Evolutionary conservation across 1,139 yeast genomes (phyloP).

Genomic region (Suhomyces yuchorum): DNA sequence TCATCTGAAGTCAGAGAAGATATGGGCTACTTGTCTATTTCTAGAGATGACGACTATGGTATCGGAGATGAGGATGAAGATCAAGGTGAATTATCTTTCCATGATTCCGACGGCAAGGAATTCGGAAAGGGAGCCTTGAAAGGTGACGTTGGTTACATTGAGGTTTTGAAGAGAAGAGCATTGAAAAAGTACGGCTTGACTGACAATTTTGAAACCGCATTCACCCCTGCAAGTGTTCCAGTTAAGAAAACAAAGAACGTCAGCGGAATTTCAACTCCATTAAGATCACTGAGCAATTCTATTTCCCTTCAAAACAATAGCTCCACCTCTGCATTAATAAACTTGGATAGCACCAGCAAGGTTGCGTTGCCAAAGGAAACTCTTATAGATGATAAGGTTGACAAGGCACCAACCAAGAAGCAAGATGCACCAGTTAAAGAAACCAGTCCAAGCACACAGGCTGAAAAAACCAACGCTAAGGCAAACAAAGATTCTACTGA

Average conservation of each 20-base stretch:
- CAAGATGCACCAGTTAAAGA: neutral
- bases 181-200: slow-evolving; percentile 45
- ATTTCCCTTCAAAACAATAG: slow-evolving; percentile 11
- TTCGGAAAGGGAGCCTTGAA: slow-evolving; percentile 42
- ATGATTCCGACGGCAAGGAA: slow-evolving; percentile 41
- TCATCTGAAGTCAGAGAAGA: slow-evolving; percentile 25
- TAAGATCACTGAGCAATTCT: slow-evolving; percentile 18
- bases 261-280: slow-evolving; percentile 18
- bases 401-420: neutral
- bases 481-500: neutral
- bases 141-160: slow-evolving; percentile 49
- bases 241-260: slow-evolving; percentile 15
- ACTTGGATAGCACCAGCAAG: slow-evolving; percentile 32
- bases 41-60: slow-evolving; percentile 46
- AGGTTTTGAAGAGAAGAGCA: slow-evolving; percentile 53
- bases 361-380: slow-evolving; percentile 47
- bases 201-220: slow-evolving; percentile 43
- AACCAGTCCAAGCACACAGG: neutral
- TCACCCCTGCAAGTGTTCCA: slow-evolving; percentile 37
- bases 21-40: slow-evolving; percentile 25
- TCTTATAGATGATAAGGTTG: slow-evolving; percentile 35
- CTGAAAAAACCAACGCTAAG: neutral
- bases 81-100: slow-evolving; percentile 44
- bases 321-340: slow-evolving; percentile 30
- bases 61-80: slow-evolving; percentile 48